A percentile compares a stretch with the other conserved stretches of the same genome.
phyloP scores from a whole-genome alignment of 805 yeast genomes.

The Diddensiella santjacobensis region DNA sequence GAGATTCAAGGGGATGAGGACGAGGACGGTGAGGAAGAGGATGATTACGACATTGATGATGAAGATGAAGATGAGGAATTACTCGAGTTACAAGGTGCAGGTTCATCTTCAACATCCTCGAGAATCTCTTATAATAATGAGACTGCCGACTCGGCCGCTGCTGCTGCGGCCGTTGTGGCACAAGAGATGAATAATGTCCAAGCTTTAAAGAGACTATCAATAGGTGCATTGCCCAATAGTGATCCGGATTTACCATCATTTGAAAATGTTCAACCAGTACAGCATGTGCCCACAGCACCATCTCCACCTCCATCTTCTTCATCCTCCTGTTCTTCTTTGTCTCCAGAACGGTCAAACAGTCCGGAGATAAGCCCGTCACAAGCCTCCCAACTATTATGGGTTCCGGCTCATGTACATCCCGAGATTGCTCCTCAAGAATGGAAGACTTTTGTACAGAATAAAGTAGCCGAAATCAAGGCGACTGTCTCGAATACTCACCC shows the following conservation, averaged over 20 bases:
- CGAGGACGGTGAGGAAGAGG: slow-evolving; percentile 3
- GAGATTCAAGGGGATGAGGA: slow-evolving; percentile 1
- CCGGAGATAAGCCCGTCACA: slow-evolving; percentile 16
- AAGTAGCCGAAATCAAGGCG: slow-evolving; percentile 35
- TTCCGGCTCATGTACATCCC: slow-evolving; percentile 92
- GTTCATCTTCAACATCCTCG: slow-evolving; percentile 4
- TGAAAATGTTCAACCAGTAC: background rate
- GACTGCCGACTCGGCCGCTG: slow-evolving; percentile 21
- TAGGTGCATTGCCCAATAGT: slow-evolving; percentile 35
- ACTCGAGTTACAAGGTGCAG: background rate
- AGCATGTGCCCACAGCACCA: background rate
- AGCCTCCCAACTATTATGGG: slow-evolving; percentile 63
- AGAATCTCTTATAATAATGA: slow-evolving; percentile 9
- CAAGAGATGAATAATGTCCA: slow-evolving; percentile 41
- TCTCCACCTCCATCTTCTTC: slow-evolving; percentile 10
- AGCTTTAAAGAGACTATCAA: slow-evolving; percentile 38
- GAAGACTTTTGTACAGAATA: slow-evolving; percentile 39
- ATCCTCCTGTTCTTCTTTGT: background rate
- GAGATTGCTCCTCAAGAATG: slow-evolving; percentile 88
- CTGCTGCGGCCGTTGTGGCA: slow-evolving; percentile 35
- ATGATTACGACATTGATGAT: slow-evolving; percentile 4
- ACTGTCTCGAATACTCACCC: slow-evolving; percentile 14
- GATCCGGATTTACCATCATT: slow-evolving; percentile 39
- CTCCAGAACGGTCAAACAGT: slow-evolving; percentile 4
- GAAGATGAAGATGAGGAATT: slow-evolving; percentile 1